These are phyloP conservation scores for Bauhinia variegata DNA, from an alignment of 306 rosid genomes.

Conservation along the genomic window DNA sequence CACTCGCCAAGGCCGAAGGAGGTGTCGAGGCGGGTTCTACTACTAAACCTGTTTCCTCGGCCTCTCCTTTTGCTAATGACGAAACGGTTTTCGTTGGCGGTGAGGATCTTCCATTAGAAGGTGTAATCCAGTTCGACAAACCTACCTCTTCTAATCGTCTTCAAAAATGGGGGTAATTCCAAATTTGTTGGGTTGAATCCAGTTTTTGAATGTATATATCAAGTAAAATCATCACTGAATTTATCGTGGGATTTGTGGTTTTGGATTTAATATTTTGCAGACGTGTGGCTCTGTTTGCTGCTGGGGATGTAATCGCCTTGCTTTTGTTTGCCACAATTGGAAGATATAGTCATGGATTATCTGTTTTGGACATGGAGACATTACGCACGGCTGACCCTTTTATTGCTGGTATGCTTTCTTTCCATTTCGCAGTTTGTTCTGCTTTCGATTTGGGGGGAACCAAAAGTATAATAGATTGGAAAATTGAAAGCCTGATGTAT, in stretches of 20 bases:
- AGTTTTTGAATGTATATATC: slow-evolving; percentile 1
- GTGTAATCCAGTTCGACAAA: slow-evolving; percentile 91
- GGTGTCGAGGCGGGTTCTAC: slow-evolving; percentile 51
- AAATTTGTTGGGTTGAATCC: background rate
- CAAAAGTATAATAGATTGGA: background rate
- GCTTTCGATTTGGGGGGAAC: background rate
- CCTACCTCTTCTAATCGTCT: slow-evolving; percentile 62
- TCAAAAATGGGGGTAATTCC: slow-evolving; percentile 81
- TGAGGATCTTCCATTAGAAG: slow-evolving; percentile 82
- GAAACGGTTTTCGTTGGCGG: slow-evolving; percentile 66
- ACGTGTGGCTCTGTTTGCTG: slow-evolving; percentile 76
- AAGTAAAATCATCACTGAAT: background rate
- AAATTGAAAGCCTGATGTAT: slow-evolving; percentile 23
- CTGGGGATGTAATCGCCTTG: slow-evolving; percentile 89
- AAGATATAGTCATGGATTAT: slow-evolving; percentile 84
- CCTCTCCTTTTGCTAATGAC: slow-evolving; percentile 45
- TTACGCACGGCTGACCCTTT: slow-evolving; percentile 90
- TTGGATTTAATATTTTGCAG: slow-evolving; percentile 48
- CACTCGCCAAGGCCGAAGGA: slow-evolving; percentile 63
- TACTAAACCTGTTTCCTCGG: slow-evolving; percentile 43
- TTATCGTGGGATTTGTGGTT: slow-evolving; percentile 20
- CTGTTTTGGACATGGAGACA: slow-evolving; percentile 76
- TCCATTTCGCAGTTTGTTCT: background rate
- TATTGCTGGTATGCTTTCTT: slow-evolving; percentile 70
- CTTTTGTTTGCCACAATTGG: slow-evolving; percentile 86